These are phyloP conservation scores for Verticillium albo-atrum DNA, from an alignment of 2,329 filamentous ascomycete species.

Conservation along the genomic window DNA sequence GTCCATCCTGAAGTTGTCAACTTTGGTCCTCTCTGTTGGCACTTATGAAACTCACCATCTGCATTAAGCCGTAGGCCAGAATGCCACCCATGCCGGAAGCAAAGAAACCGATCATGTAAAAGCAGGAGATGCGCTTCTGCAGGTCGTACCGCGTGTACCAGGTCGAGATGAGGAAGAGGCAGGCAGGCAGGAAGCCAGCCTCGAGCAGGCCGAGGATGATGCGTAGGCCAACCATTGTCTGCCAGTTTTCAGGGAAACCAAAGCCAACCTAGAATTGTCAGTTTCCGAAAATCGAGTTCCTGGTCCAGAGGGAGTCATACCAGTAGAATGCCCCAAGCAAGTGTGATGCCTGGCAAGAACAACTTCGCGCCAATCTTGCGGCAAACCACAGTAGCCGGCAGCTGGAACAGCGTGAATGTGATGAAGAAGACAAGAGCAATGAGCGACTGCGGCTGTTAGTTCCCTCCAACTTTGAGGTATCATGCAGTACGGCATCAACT, in stretches of 20 bases:
- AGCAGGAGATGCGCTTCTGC: slow-evolving; percentile 44
- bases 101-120: slow-evolving; percentile 19
- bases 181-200: slow-evolving; percentile 43
- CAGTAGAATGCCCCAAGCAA: slow-evolving; percentile 13
- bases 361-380: slow-evolving; percentile 13
- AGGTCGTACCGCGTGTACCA: slow-evolving; percentile 67
- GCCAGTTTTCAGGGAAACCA: slow-evolving; percentile 1
- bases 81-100: slow-evolving; percentile 16
- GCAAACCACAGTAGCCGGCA: slow-evolving; percentile 9
- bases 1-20: slow-evolving; percentile 41
- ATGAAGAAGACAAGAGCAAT: slow-evolving; percentile 14
- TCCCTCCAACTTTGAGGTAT: no score
- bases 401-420: slow-evolving; percentile 14
- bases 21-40: background rate
- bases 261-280: slow-evolving; percentile 9
- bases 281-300: background rate
- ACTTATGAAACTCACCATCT: slow-evolving; percentile 17
- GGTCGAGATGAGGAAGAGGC: slow-evolving; percentile 54
- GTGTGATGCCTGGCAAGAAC: slow-evolving; percentile 12
- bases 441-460: slow-evolving; percentile 1
- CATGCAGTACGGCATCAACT: background rate
- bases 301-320: background rate
- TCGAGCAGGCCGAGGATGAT: slow-evolving; percentile 13
- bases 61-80: slow-evolving; percentile 17
- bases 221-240: slow-evolving; percentile 6